These are phyloP conservation scores for Solanum chiquidenum DNA, from an alignment of 257 asterid species.

Conservation along the genomic window DNA sequence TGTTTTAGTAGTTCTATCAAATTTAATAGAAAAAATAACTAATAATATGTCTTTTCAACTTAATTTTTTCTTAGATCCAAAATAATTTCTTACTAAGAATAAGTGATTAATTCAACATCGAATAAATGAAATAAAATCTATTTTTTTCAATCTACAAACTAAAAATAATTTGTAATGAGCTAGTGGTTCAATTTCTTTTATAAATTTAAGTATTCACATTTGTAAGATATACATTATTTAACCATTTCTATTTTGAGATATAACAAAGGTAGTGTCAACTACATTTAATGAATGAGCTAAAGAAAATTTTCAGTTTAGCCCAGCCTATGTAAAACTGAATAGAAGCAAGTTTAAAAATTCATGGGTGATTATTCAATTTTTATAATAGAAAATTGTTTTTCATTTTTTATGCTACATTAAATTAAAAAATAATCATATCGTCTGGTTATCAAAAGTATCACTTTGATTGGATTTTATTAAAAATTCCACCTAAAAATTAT, in stretches of 20 bases:
- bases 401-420: too few species aligned
- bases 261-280: not conserved
- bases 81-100: not conserved
- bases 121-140: not conserved
- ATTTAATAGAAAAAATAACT: not conserved
- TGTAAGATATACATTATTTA: not conserved
- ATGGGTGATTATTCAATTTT: too few species aligned
- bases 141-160: not conserved
- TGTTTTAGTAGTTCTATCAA: not conserved
- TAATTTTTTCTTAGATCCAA: not conserved
- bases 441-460: too few species aligned
- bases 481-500: too few species aligned
- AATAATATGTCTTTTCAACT: not conserved
- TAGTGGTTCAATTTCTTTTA: not conserved
- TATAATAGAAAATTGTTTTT: too few species aligned
- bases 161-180: not conserved
- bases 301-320: not conserved
- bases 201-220: not conserved
- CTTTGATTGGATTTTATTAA: not conserved
- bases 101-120: not conserved
- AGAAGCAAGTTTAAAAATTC: not conserved
- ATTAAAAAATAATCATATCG: too few species aligned
- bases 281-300: not conserved
- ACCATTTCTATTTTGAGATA: not conserved
- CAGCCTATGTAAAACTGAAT: not conserved